A percentile compares a stretch with the other conserved stretches of the same genome.
These are phyloP conservation scores for Hibiscus trionum DNA, from an alignment of 345 rosid genomes.

Conservation along the genomic window DNA sequence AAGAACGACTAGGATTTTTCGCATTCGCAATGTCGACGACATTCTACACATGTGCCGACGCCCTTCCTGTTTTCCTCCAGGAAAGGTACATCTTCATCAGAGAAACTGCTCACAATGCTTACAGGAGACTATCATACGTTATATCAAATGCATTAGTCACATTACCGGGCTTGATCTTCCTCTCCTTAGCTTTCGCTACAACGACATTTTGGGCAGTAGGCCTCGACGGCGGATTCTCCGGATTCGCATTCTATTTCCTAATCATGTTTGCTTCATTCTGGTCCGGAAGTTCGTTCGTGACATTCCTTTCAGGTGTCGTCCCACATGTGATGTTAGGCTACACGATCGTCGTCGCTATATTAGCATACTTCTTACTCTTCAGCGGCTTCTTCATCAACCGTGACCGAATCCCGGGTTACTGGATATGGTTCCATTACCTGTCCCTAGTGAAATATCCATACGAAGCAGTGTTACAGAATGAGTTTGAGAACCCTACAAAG, in stretches of 20 bases:
- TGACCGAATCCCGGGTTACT: constrained; percentile 69
- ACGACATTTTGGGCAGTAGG: constrained; percentile 87
- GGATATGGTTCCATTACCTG: constrained; percentile 98
- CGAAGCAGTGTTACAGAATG: constrained; percentile 78
- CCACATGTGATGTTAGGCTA: constrained; percentile 92
- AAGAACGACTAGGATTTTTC: constrained; percentile 83
- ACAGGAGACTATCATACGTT: constrained; percentile 79
- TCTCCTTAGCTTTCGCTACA: constrained; percentile 59
- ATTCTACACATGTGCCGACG: constrained; percentile 95
- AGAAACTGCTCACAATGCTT: constrained; percentile 87
- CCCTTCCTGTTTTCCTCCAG: constrained; percentile 86
- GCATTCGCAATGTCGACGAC: constrained; percentile 98
- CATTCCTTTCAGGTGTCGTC: constrained; percentile 81
- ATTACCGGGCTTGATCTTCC: constrained; percentile 52
- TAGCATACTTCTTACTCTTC: constrained; percentile 87
- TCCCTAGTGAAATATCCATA: constrained; percentile 86
- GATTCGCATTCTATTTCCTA: constrained; percentile 61
- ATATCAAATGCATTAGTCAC: constrained; percentile 58
- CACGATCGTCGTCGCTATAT: constrained; percentile 79
- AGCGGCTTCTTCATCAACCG: constrained; percentile 94
- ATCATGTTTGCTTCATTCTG: constrained; percentile 79
- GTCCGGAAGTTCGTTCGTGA: constrained; percentile 91
- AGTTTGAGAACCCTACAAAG: constrained; percentile 53
- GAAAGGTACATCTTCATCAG: constrained; percentile 95
- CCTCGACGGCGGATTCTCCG: constrained; percentile 71